These are phyloP conservation scores for Cajanus cajan DNA, from an alignment of 306 rosid species.

Conservation along the genomic window DNA sequence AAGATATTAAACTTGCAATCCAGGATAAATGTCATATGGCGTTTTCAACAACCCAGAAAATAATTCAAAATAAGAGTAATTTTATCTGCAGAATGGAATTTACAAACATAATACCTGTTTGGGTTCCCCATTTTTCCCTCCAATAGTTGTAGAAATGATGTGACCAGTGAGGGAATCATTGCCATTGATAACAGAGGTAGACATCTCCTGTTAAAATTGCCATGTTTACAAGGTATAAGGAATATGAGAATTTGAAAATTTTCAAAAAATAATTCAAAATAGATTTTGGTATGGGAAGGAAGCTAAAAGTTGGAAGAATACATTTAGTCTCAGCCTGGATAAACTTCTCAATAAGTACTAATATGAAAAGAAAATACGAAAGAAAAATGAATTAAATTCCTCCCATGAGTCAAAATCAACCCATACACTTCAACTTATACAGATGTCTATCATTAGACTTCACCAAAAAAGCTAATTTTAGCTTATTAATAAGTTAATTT, in stretches of 20 bases:
- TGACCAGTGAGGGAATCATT: conserved; percentile 91
- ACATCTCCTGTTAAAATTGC: conserved; percentile 66
- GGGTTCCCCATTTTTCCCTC: conserved; percentile 97
- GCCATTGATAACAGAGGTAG: conserved; percentile 77
- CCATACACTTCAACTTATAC: too few species aligned
- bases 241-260: not conserved
- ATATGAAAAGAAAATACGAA: too few species aligned
- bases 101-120: conserved; percentile 62
- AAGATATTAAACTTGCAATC: conserved; percentile 30
- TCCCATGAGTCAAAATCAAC: too few species aligned
- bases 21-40: not conserved
- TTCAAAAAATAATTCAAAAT: not conserved
- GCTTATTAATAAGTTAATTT: too few species aligned
- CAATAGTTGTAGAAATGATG: conserved; percentile 91
- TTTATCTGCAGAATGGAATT: not conserved
- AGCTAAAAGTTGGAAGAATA: not conserved
- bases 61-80: not conserved
- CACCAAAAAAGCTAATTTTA: too few species aligned
- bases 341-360: too few species aligned
- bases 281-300: not conserved
- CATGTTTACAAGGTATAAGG: not conserved
- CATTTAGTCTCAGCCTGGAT: not conserved
- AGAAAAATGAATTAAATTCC: too few species aligned
- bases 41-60: conserved; percentile 11
- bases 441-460: too few species aligned